Conservation (phyloP, 805 yeast genomes). For the Yarrowia phangngaensis region DNA sequence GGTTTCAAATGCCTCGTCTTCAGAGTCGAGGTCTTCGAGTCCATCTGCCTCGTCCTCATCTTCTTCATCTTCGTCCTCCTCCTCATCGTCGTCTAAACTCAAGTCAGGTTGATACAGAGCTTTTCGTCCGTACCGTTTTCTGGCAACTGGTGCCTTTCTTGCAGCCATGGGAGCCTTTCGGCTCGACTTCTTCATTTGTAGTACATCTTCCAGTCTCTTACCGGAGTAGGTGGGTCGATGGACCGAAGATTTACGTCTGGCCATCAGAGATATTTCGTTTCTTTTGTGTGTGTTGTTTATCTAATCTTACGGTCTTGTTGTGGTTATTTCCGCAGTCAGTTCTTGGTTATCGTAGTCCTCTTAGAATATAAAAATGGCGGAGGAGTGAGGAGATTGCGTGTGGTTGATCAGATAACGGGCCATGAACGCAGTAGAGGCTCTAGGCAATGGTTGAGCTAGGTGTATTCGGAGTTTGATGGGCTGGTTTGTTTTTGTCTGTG, state of each 20-base stretch:
- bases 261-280: too few relatives aligned
- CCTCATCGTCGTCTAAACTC: not conserved
- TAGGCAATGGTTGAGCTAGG: not conserved
- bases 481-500: not conserved
- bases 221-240: constrained; percentile 26
- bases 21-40: constrained; percentile 9
- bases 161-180: constrained; percentile 15
- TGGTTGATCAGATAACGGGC: constrained; percentile 6
- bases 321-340: too few relatives aligned
- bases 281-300: not conserved
- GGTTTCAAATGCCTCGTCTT: constrained; percentile 27
- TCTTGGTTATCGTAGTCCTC: not conserved
- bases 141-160: constrained; percentile 12
- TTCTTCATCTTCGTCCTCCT: not conserved
- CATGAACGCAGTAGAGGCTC: constrained; percentile 26
- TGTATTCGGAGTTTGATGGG: not conserved
- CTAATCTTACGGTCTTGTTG: not conserved
- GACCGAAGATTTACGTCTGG: constrained; percentile 24
- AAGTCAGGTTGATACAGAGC: constrained; percentile 1
- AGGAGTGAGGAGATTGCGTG: constrained; percentile 17
- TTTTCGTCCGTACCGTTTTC: constrained; percentile 21
- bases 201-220: constrained; percentile 20
- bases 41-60: constrained; percentile 13
- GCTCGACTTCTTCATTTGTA: constrained; percentile 15
- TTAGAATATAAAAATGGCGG: constrained; percentile 23